phyloP scores from a whole-genome alignment of 1,284 basidiomycete genomes.

The Ganoderma sp. region DNA sequence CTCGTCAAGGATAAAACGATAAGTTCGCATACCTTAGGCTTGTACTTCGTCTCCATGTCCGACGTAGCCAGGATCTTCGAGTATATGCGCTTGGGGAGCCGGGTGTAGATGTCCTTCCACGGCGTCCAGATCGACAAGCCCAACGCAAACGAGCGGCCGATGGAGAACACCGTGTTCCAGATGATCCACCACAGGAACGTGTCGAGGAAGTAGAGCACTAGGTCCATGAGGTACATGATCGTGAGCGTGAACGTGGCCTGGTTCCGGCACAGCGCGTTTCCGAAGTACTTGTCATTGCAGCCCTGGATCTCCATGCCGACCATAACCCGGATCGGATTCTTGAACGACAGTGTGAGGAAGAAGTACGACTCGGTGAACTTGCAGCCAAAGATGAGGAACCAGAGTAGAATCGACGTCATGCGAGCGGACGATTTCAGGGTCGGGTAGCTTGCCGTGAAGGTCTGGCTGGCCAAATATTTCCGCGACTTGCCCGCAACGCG shows the following conservation, averaged over 20 bases:
- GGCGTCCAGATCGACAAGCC: constrained; percentile 97
- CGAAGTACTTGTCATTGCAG: constrained; percentile 86
- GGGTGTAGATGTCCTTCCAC: constrained; percentile 93
- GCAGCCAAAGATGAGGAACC: constrained; percentile 91
- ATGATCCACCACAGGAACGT: constrained; percentile 98
- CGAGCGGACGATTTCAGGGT: constrained; percentile 65
- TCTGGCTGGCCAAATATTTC: constrained; percentile 95
- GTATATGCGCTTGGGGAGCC: constrained; percentile 94
- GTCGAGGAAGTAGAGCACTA: constrained; percentile 94
- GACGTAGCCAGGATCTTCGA: constrained; percentile 89
- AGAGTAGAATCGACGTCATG: constrained; percentile 77
- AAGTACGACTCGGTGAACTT: constrained; percentile 96
- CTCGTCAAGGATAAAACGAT: background rate
- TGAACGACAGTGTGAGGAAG: constrained; percentile 93
- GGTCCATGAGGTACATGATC: constrained; percentile 97
- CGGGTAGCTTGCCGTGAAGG: constrained; percentile 94
- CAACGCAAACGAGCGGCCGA: constrained; percentile 87
- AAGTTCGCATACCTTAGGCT: constrained; percentile 78
- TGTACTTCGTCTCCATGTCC: constrained; percentile 97
- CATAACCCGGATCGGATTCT: constrained; percentile 89
- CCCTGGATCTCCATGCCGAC: constrained; percentile 90
- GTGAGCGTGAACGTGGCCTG: constrained; percentile 92
- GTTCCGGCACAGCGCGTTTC: constrained; percentile 80
- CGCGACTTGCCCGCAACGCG: constrained; percentile 91
- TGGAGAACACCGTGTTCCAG: constrained; percentile 95